Percentiles rank a stretch among this genome's conserved stretches.
Conservation (phyloP, 2,329 filamentous ascomycete species). For the Drechslera avenae region DNA sequence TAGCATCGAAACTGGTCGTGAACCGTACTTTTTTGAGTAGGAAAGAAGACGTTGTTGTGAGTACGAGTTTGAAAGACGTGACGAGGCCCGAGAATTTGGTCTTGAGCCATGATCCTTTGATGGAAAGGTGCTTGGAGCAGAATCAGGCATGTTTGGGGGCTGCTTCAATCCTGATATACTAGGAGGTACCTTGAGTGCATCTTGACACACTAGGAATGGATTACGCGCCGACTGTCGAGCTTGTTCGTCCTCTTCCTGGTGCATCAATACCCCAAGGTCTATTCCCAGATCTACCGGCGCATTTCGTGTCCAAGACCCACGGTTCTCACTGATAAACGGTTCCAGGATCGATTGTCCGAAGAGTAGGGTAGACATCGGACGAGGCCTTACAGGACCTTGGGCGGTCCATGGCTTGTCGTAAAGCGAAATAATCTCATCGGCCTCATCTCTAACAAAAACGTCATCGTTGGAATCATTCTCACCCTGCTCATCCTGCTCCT, state of each 20-base stretch:
- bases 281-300: neutral
- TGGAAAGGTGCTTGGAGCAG: slow-evolving; percentile 1
- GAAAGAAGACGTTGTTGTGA: slow-evolving; percentile 4
- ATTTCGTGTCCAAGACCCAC: slow-evolving; percentile 5
- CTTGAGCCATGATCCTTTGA: slow-evolving; percentile 6
- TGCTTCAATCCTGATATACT: neutral
- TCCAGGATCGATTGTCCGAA: slow-evolving; percentile 27
- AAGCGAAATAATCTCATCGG: slow-evolving; percentile 23
- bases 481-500: slow-evolving; percentile 9
- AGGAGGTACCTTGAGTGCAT: neutral
- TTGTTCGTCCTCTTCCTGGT: neutral
- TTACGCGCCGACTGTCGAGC: neutral
- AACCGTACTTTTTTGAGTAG: slow-evolving; percentile 7
- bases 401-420: slow-evolving; percentile 24
- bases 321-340: slow-evolving; percentile 14
- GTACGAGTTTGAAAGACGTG: slow-evolving; percentile 1
- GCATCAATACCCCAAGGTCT: neutral
- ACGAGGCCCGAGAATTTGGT: slow-evolving; percentile 5
- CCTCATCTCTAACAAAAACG: slow-evolving; percentile 14
- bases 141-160: neutral
- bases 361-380: slow-evolving; percentile 24
- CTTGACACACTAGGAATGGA: neutral
- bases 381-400: slow-evolving; percentile 7
- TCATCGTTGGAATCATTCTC: slow-evolving; percentile 6
- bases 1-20: slow-evolving; percentile 11